These are phyloP conservation scores for Eutrema heterophyllum DNA, from an alignment of 345 rosid genomes.

Conservation along the genomic window DNA sequence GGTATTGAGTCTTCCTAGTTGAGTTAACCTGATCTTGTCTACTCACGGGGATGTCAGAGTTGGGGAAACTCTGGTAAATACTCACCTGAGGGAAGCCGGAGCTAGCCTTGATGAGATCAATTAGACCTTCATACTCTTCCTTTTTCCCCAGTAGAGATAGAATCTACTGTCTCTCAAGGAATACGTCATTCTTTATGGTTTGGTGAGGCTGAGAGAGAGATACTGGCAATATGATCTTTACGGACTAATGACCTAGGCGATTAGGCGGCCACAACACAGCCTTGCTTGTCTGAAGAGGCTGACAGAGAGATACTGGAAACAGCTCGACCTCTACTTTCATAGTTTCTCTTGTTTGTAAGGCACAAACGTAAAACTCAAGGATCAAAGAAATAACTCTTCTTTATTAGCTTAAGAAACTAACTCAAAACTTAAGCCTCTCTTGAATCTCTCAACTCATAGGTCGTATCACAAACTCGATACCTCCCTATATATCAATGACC, in stretches of 20 bases:
- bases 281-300: constrained; percentile 2
- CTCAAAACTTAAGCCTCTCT: too few relatives aligned
- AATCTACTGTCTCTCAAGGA: background rate
- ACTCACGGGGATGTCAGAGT: background rate
- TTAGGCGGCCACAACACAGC: constrained; percentile 1
- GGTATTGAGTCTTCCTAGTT: accelerated
- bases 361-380: too few relatives aligned
- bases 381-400: too few relatives aligned
- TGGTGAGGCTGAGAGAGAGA: background rate
- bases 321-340: too few relatives aligned
- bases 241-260: too few relatives aligned
- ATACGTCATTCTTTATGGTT: background rate
- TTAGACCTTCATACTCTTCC: background rate
- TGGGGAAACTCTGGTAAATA: background rate
- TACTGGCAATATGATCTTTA: background rate
- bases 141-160: background rate
- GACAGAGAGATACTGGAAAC: background rate
- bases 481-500: too few relatives aligned
- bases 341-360: too few relatives aligned
- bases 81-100: constrained; percentile 8
- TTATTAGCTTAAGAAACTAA: too few relatives aligned
- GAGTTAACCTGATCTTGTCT: background rate
- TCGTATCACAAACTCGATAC: too few relatives aligned
- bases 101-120: background rate
- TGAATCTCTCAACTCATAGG: too few relatives aligned